These are phyloP conservation scores for Fistulina hepatica DNA, from an alignment of 1,284 basidiomycete species.

Conservation along the genomic window DNA sequence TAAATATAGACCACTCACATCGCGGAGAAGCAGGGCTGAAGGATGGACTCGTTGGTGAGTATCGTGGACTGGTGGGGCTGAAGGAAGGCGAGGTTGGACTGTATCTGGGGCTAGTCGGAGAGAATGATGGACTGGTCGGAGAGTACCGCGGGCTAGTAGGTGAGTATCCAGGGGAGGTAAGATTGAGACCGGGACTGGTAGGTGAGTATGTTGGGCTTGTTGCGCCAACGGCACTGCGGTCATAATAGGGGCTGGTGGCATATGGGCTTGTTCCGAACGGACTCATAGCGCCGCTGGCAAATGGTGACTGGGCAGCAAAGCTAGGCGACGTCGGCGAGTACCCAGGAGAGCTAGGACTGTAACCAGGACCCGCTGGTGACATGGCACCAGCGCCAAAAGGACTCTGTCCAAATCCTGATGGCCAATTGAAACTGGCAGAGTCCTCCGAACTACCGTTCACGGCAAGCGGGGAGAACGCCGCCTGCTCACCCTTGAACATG, in stretches of 20 bases:
- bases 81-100: constrained; percentile 78
- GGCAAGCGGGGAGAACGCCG: constrained; percentile 91
- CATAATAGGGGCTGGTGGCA: constrained; percentile 73
- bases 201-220: constrained; percentile 84
- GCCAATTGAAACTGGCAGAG: constrained; percentile 47
- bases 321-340: constrained; percentile 82
- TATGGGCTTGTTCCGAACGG: constrained; percentile 73
- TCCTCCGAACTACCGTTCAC: constrained; percentile 79
- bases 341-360: constrained; percentile 76
- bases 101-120: constrained; percentile 75
- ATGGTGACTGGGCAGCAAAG: constrained; percentile 79
- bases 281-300: constrained; percentile 60
- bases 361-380: constrained; percentile 68
- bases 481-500: constrained; percentile 71
- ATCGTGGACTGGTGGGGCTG: constrained; percentile 75
- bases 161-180: constrained; percentile 77
- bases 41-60: constrained; percentile 77
- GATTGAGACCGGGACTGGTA: constrained; percentile 68
- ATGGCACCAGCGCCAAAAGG: constrained; percentile 70
- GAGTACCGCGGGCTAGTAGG: constrained; percentile 84
- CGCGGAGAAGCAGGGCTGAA: constrained; percentile 81
- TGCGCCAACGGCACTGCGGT: constrained; percentile 46
- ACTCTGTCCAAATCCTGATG: constrained; percentile 70
- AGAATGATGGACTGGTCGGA: constrained; percentile 79
- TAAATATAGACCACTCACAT: constrained; percentile 39